Percentiles rank a stretch among this genome's conserved stretches.
phyloP scores from a whole-genome alignment of 257 asterid genomes.

The Jacaranda copaia region DNA sequence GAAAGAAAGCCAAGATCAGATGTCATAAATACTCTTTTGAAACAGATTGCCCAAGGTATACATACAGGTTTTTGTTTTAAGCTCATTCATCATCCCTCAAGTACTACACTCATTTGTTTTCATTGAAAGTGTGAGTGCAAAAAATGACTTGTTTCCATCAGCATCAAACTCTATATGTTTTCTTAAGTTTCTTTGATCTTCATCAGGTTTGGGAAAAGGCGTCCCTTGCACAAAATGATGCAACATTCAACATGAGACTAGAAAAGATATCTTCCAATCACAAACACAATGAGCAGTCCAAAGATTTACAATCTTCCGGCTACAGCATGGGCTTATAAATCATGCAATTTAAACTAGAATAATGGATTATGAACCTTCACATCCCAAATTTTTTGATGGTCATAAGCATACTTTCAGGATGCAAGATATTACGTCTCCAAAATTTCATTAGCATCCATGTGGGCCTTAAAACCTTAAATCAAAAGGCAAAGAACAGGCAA shows the following conservation, averaged over 20 bases:
- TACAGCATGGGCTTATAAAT: not conserved
- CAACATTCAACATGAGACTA: not conserved
- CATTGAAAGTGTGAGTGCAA: not conserved
- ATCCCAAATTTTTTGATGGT: conserved; percentile 7
- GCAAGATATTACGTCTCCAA: conserved; percentile 4
- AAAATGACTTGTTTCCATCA: not conserved
- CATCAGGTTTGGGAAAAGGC: not conserved
- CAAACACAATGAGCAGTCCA: conserved; percentile 16
- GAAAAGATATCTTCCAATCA: conserved; percentile 9
- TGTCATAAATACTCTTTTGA: conserved; percentile 12
- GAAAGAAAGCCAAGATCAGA: conserved; percentile 24
- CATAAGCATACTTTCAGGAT: not conserved
- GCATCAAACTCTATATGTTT: not conserved
- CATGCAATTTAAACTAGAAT: conserved; percentile 27
- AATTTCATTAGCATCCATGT: conserved; percentile 15
- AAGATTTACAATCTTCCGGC: conserved; percentile 3
- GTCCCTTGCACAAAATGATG: conserved; percentile 10
- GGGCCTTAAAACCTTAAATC: conserved; percentile 14
- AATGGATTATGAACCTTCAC: not conserved
- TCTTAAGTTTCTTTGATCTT: not conserved
- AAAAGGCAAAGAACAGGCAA: conserved; percentile 32
- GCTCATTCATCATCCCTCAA: conserved; percentile 23
- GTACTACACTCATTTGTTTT: conserved; percentile 15
- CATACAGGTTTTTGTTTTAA: conserved; percentile 15
- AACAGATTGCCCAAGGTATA: conserved; percentile 14